Percentiles rank a stretch among this genome's conserved stretches.
phyloP scores from a whole-genome alignment of 2,329 filamentous ascomycete species.

The Microcyclosporella mali region DNA sequence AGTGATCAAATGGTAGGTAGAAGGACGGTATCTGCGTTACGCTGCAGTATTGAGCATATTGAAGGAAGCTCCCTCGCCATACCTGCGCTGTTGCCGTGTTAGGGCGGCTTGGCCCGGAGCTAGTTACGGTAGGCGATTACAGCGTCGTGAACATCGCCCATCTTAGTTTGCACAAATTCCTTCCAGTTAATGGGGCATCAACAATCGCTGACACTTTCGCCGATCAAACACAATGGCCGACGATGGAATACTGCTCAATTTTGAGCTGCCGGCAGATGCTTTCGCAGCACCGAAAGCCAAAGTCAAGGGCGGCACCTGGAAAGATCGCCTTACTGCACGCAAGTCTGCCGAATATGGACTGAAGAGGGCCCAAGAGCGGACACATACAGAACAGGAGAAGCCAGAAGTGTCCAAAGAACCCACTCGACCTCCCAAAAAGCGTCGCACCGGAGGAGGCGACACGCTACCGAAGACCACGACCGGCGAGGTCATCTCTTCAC shows the following conservation, averaged over 20 bases:
- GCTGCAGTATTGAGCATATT: no score
- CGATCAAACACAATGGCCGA: constrained; percentile 74
- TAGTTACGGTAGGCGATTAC: no score
- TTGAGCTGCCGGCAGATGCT: constrained; percentile 62
- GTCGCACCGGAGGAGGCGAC: constrained; percentile 15
- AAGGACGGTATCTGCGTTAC: no score
- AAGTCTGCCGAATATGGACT: constrained; percentile 54
- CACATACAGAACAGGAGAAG: background rate
- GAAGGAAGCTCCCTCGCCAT: no score
- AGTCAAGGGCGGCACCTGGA: constrained; percentile 85
- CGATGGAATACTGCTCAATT: constrained; percentile 92
- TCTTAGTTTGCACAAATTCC: no score
- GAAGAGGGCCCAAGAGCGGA: constrained; percentile 34
- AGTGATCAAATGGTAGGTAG: no score
- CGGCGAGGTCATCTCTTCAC: constrained; percentile 66
- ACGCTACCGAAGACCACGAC: constrained; percentile 12
- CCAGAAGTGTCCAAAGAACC: constrained; percentile 1
- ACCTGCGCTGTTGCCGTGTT: no score
- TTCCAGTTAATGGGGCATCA: background rate
- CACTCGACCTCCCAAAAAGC: constrained; percentile 13
- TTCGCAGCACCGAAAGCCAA: constrained; percentile 58
- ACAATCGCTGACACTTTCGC: background rate
- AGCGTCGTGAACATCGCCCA: no score
- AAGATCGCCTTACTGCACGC: constrained; percentile 76
- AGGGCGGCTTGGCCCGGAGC: no score